Base-by-base conservation (phyloP, 2,329 filamentous ascomycete species). In the Onygenales sp. region DNA sequence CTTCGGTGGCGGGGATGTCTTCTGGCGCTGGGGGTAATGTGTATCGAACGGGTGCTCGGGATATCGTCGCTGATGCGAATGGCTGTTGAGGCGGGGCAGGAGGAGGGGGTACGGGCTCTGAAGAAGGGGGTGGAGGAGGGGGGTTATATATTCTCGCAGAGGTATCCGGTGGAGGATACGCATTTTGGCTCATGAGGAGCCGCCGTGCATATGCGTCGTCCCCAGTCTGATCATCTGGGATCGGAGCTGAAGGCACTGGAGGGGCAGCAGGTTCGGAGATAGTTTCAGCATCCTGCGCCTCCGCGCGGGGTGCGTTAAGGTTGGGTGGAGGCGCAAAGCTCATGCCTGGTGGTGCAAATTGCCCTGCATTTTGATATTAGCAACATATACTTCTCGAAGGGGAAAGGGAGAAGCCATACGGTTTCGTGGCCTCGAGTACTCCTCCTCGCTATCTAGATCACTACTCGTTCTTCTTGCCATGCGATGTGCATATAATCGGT, bases 21-120 rank as follows among this genome's bases (percentile, higher is more conserved):
- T 72, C 71, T 33, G 78, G 75, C 8, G 78, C 70, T 9, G 75
- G 70, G 3, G 78, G 77, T 40, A 78, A 65, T 54, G 73, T 77
- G 68, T 95, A 95, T 58, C 84, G 85, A 9, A 95, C 81, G 1
- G 90, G 88, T 0, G 86, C 85, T 42, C 85, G 81, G 42, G 88
- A 87, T 65, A 94, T 92, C 6, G 82, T 84, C 9, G 79, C 74
- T n/a, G 75, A 64, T 43, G 69, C 68, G 44, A 60, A 60, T 42
- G 66, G 61, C 27, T 67, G 64, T 45, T 74, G 67, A 40, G 73
- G 62, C 4, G 67, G 58, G 6, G 72, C 64, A 3, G 73, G 67
- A 32, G 73, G 69, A 3, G 67, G 69, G 13, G 66, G 58, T 44
- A 62, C 56, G 46, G 68, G 61, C 40, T 63, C 62, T 32, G 64